Evolutionary conservation across 495 filamentous ascomycete genomes (phyloP).

Genomic region (Paragyromitra xinjiangensis): DNA sequence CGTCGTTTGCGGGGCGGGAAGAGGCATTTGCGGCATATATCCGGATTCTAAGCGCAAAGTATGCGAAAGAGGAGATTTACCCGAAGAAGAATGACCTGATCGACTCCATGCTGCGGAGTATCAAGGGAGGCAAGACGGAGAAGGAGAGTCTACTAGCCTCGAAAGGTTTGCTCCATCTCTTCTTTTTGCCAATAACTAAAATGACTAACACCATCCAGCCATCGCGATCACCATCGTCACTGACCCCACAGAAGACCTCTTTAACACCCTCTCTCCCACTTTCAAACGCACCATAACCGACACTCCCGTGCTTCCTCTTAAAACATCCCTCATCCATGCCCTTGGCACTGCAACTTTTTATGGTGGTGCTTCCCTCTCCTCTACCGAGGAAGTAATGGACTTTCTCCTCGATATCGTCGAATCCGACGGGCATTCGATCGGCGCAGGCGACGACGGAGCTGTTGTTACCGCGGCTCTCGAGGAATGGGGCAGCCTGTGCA

Average conservation of each 20-base stretch:
- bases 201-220: conserved; percentile 60
- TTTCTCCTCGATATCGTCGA: conserved; percentile 86
- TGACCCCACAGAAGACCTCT: conserved; percentile 72
- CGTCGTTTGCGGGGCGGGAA: conserved; percentile 81
- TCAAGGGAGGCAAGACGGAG: conserved; percentile 74
- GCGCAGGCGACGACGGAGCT: conserved; percentile 74
- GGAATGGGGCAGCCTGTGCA: conserved; percentile 88
- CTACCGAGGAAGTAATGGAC: conserved; percentile 78
- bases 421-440: conserved; percentile 79
- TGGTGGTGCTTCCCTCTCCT: conserved; percentile 76
- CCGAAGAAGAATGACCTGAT: conserved; percentile 71
- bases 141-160: conserved; percentile 78
- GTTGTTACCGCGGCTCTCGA: conserved; percentile 86
- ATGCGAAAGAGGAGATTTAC: conserved; percentile 72
- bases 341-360: conserved; percentile 78
- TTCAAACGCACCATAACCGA: conserved; percentile 78
- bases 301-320: conserved; percentile 69
- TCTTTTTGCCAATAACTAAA: background rate
- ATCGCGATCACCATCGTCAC: conserved; percentile 81
- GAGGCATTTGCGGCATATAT: conserved; percentile 73
- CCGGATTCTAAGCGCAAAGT: conserved; percentile 77
- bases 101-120: conserved; percentile 73
- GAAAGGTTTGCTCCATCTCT: conserved; percentile 59
- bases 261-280: conserved; percentile 68
- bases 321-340: conserved; percentile 78